These are phyloP conservation scores for Saccharomycopsis fibuligera DNA, from an alignment of 805 yeast genomes.

Conservation along the genomic window DNA sequence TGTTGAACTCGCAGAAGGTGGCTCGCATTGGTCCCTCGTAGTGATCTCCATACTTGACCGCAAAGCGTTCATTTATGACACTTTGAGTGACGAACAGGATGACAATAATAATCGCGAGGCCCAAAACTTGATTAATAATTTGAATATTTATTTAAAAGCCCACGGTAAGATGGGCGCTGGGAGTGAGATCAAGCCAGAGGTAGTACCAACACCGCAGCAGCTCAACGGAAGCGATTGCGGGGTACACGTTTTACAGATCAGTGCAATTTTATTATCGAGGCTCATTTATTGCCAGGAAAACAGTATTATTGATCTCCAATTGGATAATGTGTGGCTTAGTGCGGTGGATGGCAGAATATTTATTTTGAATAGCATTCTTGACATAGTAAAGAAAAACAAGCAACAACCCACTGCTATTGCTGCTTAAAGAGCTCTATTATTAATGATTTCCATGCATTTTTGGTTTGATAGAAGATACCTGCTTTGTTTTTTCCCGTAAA, in stretches of 20 bases:
- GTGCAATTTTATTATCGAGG: conserved; percentile 32
- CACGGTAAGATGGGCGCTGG: neutral
- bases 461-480: too few relatives aligned
- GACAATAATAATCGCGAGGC: conserved; percentile 24
- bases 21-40: conserved; percentile 72
- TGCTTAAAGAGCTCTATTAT: too few relatives aligned
- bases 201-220: conserved; percentile 45
- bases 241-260: conserved; percentile 35
- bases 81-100: conserved; percentile 37
- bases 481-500: too few relatives aligned
- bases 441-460: too few relatives aligned
- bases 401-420: too few relatives aligned
- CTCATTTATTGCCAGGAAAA: conserved; percentile 28
- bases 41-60: conserved; percentile 44
- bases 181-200: neutral
- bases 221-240: conserved; percentile 65
- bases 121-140: conserved; percentile 23
- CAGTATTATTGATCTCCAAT: conserved; percentile 32
- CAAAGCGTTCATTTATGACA: conserved; percentile 52
- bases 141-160: conserved; percentile 24
- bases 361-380: conserved; percentile 32
- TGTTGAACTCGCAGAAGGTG: conserved; percentile 52
- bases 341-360: conserved; percentile 44
- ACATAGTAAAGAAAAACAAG: conserved; percentile 25
- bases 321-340: conserved; percentile 37